Evolutionary conservation across 495 filamentous ascomycete genomes (phyloP).

Genomic region (Neurospora sp.): DNA sequence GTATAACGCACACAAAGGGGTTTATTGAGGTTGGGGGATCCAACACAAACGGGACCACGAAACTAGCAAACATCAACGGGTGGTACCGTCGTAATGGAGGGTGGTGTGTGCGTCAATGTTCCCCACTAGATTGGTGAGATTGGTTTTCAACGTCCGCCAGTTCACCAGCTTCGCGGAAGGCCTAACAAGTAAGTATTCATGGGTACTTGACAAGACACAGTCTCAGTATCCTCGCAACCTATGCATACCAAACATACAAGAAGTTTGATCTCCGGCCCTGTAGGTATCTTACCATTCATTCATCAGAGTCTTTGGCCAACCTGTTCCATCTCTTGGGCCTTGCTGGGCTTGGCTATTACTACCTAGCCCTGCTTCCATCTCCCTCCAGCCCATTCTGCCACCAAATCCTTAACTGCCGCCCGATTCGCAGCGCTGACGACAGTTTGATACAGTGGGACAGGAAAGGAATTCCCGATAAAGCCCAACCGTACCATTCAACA

Average conservation of each 20-base stretch:
- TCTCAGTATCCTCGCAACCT: neutral
- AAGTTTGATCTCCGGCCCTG: neutral
- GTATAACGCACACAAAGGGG: conserved; percentile 1
- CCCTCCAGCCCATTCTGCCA: conserved; percentile 12
- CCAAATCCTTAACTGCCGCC: conserved; percentile 6
- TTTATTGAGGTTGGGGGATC: conserved; percentile 4
- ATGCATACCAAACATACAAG: neutral
- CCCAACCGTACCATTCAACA: neutral
- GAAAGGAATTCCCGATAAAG: neutral
- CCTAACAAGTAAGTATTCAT: neutral
- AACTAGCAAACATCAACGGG: conserved; percentile 7
- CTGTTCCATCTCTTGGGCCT: neutral
- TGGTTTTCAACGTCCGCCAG: neutral
- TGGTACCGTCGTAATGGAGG: neutral
- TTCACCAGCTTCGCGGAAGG: neutral
- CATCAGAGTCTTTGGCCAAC: neutral
- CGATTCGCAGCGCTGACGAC: conserved; percentile 6
- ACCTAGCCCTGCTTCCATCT: conserved; percentile 3
- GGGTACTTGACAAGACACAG: neutral
- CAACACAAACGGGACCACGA: conserved; percentile 6
- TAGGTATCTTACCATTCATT: neutral
- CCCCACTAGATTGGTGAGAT: neutral
- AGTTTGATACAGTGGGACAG: neutral
- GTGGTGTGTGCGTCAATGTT: neutral
- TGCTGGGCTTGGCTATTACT: conserved; percentile 6